Evolutionary conservation across 2,329 filamentous ascomycete species (phyloP), one percentile per base, ranked within the genome.

Genomic region (Phoma sp.): DNA sequence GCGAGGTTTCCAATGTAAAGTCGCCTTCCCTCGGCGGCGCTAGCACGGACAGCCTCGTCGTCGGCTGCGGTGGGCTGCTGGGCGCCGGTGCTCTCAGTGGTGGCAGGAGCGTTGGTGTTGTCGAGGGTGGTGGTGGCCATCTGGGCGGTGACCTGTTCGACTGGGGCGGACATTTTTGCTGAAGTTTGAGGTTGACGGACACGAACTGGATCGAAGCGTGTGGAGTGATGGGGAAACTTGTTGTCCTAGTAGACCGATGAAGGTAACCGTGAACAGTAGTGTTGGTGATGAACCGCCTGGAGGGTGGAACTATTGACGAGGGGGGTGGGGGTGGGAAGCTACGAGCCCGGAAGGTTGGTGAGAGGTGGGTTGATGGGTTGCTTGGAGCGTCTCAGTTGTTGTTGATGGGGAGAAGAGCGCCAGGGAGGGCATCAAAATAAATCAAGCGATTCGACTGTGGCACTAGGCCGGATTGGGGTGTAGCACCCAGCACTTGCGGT

Each of bases 1-100:
- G 95, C 95, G 88, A 99, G 91, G 86, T 99, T 99, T 85, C 95
- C 95, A 85, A 99, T 98, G 85, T 99, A 99, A 75, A 99, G 90
- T 84, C 95, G 92, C 85, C 95, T 92, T 80, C 95, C 94, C 86
- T 99, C 95, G 81, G 94, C 93, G 80, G 95, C 95, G 84, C 92
- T 96, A 82, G 92, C 92, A 80, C 95, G 89, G 77, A 95, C 92
- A 79, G 93, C 92, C 80, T 96, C 92, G 77, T 91, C 89, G 81
- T 90, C 85, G 73, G 88, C 84, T 74, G 85, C 82, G 80, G 90
- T 85, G 80, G 87, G 86, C 82, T 90, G 88, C 70, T 79, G 77
- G 71, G 77, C 77, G 74, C 76, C 78, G 65, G 77, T 75, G 67
- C 75, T 77, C 68, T 82, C 83, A 17, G 52, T 47, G 75, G 80